Evolutionary conservation across 1,284 basidiomycete genomes (phyloP).

Genomic region (Singerocomus rubriflavus): DNA sequence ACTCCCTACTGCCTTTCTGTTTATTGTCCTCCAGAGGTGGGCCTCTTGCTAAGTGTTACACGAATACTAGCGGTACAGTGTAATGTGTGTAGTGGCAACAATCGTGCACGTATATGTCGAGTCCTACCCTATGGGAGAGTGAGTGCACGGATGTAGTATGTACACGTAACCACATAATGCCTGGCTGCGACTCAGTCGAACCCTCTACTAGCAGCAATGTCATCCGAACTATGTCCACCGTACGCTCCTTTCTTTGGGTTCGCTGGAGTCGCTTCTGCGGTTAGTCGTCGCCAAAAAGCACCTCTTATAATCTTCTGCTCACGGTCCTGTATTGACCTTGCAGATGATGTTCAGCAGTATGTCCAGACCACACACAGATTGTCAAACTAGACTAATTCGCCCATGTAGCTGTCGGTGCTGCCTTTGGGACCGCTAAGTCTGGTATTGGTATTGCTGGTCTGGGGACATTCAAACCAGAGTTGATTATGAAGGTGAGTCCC

Average conservation of each 20-base stretch:
- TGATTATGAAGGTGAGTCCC: conserved; percentile 89
- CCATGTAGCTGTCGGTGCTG: conserved; percentile 80
- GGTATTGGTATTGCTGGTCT: conserved; percentile 98
- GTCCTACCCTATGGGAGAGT: not conserved
- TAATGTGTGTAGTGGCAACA: not conserved
- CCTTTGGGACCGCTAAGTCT: conserved; percentile 95
- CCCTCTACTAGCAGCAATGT: conserved; percentile 38
- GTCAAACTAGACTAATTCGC: conserved; percentile 14
- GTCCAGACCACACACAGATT: conserved; percentile 28
- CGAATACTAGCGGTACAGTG: not conserved
- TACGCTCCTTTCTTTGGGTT: conserved; percentile 87
- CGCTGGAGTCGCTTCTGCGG: conserved; percentile 78
- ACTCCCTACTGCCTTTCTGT: not conserved
- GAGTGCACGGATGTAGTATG: not conserved
- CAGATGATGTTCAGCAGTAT: conserved; percentile 88
- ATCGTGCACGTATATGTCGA: not conserved
- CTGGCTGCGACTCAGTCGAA: not conserved
- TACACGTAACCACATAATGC: conserved; percentile 16
- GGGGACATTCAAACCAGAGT: conserved; percentile 91
- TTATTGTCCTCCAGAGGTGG: not conserved
- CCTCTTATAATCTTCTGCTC: conserved; percentile 11
- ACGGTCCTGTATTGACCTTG: conserved; percentile 5
- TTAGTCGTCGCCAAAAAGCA: conserved; percentile 39
- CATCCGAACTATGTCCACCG: conserved; percentile 60
- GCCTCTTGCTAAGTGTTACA: not conserved